Base-by-base conservation (phyloP, 2,329 filamentous ascomycete genomes). In the Cytospora paraplurivora region DNA sequence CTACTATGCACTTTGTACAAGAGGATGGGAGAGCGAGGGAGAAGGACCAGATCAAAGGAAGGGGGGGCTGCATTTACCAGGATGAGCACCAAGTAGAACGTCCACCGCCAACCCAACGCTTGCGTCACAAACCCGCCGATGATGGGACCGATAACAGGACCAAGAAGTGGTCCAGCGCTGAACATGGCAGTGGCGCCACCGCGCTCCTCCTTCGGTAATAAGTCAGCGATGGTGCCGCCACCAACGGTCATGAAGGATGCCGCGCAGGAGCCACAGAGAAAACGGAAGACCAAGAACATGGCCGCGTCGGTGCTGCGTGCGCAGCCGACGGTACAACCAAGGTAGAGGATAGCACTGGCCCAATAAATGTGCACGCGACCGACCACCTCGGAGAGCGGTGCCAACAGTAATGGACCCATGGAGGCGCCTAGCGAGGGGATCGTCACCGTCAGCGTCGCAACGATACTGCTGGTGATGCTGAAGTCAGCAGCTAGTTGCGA, bases 211-310 rank as follows among this genome's bases (percentile, higher is more conserved):
- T 27, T 19, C 8, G 10, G 27, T 2, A 38, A 21, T 13, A 65
- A 37, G n/a, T 65, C 63, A 4, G 63, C 63, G 10, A 65, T 62
- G 37, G 59, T 62, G 10, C 63, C 62, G 7, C 62, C 62, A 15
- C 62, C 62, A 38, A 51, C 32, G 47, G 57, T 17, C 57, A 64
- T 60, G 1, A 33, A 35, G 4, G 51, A n/a, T 1, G 51, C 41
- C 27, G 38, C 62, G 1, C 51, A 51, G 7, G n/a, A 37, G 4
- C 62, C 56, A 13, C 33, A 56, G n/a, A 60, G 7, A 10, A 61
- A 47, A 10, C 62, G 61, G 21, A 62, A 62, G 13, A 59, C 63
- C 38, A 65, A 19, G 35, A 62, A 62, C 59, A 55, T 56, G 54
- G 59, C 59, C 10, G 50, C 38, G 32, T 55, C 35, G 27, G 51